These are phyloP conservation scores for Leccinum solheimii DNA, from an alignment of 1,284 basidiomycete genomes.

Conservation along the genomic window DNA sequence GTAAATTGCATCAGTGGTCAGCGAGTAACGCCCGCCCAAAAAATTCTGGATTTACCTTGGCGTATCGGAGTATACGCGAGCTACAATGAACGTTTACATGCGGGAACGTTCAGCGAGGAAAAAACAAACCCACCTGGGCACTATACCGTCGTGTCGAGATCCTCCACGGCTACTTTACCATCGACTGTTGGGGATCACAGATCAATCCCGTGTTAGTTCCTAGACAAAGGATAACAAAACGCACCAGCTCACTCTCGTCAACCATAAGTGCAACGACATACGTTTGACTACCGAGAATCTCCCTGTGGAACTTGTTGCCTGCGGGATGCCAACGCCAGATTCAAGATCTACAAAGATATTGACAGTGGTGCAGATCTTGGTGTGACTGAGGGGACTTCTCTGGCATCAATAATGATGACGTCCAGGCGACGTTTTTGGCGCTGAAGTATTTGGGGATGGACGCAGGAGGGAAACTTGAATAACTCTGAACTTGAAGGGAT, in stretches of 20 bases:
- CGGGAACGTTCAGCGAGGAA: background rate
- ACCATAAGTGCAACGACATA: conserved; percentile 97
- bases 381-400: background rate
- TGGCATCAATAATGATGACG: background rate
- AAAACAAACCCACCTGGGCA: conserved; percentile 53
- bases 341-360: background rate
- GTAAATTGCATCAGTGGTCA: conserved; percentile 65
- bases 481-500: too few relatives aligned
- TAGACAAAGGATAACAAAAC: conserved; percentile 31
- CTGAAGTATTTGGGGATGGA: background rate
- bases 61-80: conserved; percentile 95
- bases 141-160: conserved; percentile 87
- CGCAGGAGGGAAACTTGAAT: too few relatives aligned
- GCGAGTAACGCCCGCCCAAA: background rate
- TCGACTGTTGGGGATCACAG: background rate
- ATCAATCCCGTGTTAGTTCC: background rate
- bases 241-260: conserved; percentile 91
- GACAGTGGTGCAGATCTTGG: background rate
- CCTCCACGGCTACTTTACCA: conserved; percentile 75
- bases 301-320: conserved; percentile 56
- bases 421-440: conserved; percentile 6
- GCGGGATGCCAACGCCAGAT: background rate
- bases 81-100: conserved; percentile 36
- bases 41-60: conserved; percentile 56
- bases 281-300: conserved; percentile 62